These are phyloP conservation scores for Cordyceps fumosorosea DNA, from an alignment of 2,329 filamentous ascomycete genomes.

Conservation along the genomic window DNA sequence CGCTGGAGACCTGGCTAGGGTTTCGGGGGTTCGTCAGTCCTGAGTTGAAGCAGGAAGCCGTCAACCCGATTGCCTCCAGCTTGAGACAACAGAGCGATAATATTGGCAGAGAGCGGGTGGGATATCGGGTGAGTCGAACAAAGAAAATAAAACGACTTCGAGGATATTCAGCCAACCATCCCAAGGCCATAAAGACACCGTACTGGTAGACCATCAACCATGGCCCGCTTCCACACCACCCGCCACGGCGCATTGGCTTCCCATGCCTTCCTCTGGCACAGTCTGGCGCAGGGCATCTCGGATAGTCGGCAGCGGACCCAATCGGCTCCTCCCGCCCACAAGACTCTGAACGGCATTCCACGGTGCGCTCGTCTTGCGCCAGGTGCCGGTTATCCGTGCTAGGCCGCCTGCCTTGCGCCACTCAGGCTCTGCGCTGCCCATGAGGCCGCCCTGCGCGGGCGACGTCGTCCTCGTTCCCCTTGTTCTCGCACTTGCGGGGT, in stretches of 20 bases:
- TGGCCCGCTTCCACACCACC: neutral
- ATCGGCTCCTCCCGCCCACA: conserved; percentile 14
- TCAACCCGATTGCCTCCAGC: neutral
- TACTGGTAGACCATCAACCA: neutral
- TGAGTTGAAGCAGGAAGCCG: neutral
- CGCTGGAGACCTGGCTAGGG: neutral
- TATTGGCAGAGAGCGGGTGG: neutral
- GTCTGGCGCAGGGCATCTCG: conserved; percentile 12
- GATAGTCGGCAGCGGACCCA: conserved; percentile 14
- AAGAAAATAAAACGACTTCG: neutral
- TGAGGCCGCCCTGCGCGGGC: neutral
- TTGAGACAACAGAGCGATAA: neutral
- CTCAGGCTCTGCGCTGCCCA: neutral
- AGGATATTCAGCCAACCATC: neutral
- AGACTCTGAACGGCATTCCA: conserved; percentile 12
- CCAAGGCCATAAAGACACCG: neutral
- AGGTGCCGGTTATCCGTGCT: conserved; percentile 13
- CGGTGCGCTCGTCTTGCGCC: conserved; percentile 2
- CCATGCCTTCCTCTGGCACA: neutral
- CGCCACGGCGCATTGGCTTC: conserved; percentile 2
- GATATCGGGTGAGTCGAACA: neutral
- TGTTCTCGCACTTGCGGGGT: conserved; percentile 8
- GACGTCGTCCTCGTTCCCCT: neutral
- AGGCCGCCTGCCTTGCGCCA: conserved; percentile 8
- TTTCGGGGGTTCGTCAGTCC: neutral